These are phyloP conservation scores for Melampsora americana DNA, from an alignment of 1,284 basidiomycete species.

Conservation along the genomic window DNA sequence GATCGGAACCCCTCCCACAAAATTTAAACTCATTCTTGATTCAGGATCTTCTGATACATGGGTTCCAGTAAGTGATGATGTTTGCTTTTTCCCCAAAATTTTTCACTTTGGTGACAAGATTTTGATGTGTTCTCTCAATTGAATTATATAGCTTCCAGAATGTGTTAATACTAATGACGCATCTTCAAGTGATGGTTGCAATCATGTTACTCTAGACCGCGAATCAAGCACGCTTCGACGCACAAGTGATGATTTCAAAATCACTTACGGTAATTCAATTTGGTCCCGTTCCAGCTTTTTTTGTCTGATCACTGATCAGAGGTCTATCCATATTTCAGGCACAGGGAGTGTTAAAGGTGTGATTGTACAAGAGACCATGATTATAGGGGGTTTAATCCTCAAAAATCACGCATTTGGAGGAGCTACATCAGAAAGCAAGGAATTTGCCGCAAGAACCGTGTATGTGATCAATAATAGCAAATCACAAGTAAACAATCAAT, in stretches of 20 bases:
- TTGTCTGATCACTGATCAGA: background rate
- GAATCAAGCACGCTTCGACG: slow-evolving; percentile 66
- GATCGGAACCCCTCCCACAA: slow-evolving; percentile 70
- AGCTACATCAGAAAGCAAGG: slow-evolving; percentile 63
- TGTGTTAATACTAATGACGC: slow-evolving; percentile 49
- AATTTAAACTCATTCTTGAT: slow-evolving; percentile 76
- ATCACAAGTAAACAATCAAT: slow-evolving; percentile 27
- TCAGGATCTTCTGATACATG: slow-evolving; percentile 81
- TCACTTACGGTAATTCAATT: slow-evolving; percentile 23
- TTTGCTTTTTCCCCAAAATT: background rate
- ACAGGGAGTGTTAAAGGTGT: slow-evolving; percentile 67
- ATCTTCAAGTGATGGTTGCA: slow-evolving; percentile 56
- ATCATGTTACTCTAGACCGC: slow-evolving; percentile 68
- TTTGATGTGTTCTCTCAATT: background rate
- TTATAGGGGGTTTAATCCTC: slow-evolving; percentile 66
- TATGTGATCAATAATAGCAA: slow-evolving; percentile 13
- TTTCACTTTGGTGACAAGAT: background rate
- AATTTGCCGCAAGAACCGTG: slow-evolving; percentile 60
- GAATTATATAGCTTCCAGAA: slow-evolving; percentile 60
- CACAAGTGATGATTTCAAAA: slow-evolving; percentile 47
- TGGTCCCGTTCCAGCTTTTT: background rate
- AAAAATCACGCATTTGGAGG: slow-evolving; percentile 69
- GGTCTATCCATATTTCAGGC: slow-evolving; percentile 31
- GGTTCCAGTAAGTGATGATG: slow-evolving; percentile 59
- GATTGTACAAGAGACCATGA: slow-evolving; percentile 67